These are phyloP conservation scores for Cercospora berteroae DNA, from an alignment of 2,329 filamentous ascomycete species.

Conservation along the genomic window DNA sequence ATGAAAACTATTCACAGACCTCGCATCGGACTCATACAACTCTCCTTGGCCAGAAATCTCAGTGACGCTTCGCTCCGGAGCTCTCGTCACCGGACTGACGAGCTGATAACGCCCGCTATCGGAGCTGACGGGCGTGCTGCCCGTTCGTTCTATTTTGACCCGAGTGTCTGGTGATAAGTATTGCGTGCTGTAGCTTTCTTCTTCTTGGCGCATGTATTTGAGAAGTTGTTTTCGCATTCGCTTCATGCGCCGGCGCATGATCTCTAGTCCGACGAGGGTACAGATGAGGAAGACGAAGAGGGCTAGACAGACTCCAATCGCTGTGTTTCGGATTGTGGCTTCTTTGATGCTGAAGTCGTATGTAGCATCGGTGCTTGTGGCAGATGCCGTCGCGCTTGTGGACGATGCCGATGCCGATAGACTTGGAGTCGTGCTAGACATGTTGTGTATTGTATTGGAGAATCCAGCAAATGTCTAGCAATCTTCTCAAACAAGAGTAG, in stretches of 20 bases:
- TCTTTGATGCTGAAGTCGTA: constrained; percentile 20
- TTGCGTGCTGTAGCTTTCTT: neutral
- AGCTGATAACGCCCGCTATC: constrained; percentile 1
- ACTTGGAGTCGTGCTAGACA: neutral
- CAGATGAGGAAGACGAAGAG: constrained; percentile 18
- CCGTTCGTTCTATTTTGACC: neutral
- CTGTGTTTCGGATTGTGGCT: constrained; percentile 16
- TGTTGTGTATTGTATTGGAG: neutral
- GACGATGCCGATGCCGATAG: constrained; percentile 11
- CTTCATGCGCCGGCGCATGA: constrained; percentile 18
- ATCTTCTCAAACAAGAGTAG: neutral
- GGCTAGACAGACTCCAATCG: constrained; percentile 17
- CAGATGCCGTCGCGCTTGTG: neutral
- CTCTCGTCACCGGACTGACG: neutral
- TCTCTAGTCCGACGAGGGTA: constrained; percentile 14
- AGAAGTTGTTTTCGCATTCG: constrained; percentile 10
- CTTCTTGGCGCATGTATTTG: constrained; percentile 8
- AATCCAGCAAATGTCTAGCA: neutral
- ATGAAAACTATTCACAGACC: constrained; percentile 10
- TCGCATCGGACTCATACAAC: constrained; percentile 8
- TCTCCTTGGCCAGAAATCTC: constrained; percentile 5
- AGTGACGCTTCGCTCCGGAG: neutral
- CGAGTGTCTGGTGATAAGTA: neutral
- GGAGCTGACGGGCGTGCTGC: neutral
- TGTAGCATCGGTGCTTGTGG: constrained; percentile 12